Evolutionary conservation across 768 basidiomycete genomes (phyloP), one percentile per base, ranked within the genome.

Genomic region (Pleurotus platypus): DNA sequence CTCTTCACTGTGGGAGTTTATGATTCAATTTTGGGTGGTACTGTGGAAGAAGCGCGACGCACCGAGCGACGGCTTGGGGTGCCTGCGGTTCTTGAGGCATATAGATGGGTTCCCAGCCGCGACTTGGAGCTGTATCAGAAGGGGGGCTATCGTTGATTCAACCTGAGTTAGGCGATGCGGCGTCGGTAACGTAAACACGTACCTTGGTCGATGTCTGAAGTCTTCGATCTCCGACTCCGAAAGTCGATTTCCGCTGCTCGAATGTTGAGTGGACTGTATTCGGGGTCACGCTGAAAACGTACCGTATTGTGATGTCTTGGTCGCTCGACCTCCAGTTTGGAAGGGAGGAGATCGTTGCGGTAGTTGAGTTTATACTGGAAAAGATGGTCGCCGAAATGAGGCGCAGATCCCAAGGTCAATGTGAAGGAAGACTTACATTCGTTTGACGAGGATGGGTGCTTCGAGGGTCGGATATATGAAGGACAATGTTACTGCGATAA

Each of bases 391-490:
- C 15, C 4, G 16, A 53, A 24, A 15, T 12, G 20, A 15, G 15
- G 15, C 18, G 5, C 12, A 16, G 22, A 11, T 16, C 42, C 42
- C 2, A 42, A 9, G 24, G 16, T 13, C 15, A 13, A 20, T 24
- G 3, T 3, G 24, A 24, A 6, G 16, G 4, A 12, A 6, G 35
- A 39, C 51, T n/a, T 15, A 53, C 51, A 53, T n/a, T 8, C 51
- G 51, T 24, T 18, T n/a, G 18, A 38, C 16, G 40, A 53, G 35
- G 27, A 53, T 18, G 18, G 51, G 38, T 13, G 37, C 51, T 24
- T 53, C 51, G n/a, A 53, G 38, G 3, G 37, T 39, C 12, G 38
- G 51, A 24, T 53, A 53, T n/a, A 53, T 53, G 51, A 53, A 53
- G 7, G 35, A 42, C 20, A 53, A 40, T 11, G 51, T 39, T 7